These are phyloP conservation scores for Suillus cothurnatus DNA, from an alignment of 768 basidiomycete genomes.

Conservation along the genomic window DNA sequence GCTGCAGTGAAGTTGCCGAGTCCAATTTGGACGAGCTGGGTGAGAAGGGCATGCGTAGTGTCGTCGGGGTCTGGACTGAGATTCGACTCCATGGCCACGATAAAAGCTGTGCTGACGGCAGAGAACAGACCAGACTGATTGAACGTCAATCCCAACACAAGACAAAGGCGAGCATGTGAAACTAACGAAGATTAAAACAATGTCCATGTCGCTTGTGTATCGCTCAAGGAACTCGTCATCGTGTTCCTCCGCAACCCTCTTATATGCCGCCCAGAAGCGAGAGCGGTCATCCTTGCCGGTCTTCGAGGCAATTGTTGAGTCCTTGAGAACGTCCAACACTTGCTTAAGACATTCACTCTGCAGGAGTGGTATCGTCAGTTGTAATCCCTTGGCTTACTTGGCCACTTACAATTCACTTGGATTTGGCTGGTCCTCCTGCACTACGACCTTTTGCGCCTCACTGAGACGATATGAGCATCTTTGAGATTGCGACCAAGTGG, in stretches of 20 bases:
- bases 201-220: conserved; percentile 19
- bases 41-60: conserved; percentile 15
- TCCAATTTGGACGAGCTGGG: conserved; percentile 10
- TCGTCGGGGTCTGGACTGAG: conserved; percentile 13
- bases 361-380: neutral
- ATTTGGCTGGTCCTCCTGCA: neutral
- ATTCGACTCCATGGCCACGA: conserved; percentile 11
- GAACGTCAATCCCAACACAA: neutral
- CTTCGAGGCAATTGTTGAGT: neutral
- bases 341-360: neutral
- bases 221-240: conserved; percentile 18
- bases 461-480: neutral
- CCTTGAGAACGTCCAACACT: neutral
- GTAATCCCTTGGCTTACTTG: neutral
- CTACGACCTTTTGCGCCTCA: neutral
- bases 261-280: conserved; percentile 14
- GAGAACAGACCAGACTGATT: conserved; percentile 17
- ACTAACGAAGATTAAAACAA: conserved; percentile 24
- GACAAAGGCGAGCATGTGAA: neutral
- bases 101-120: conserved; percentile 14
- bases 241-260: conserved; percentile 15
- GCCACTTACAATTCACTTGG: neutral
- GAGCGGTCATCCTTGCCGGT: neutral
- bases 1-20: conserved; percentile 8
- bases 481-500: neutral